Evolutionary conservation across 2,329 filamentous ascomycete genomes (phyloP).

Genomic region (Botryotinia globosa): DNA sequence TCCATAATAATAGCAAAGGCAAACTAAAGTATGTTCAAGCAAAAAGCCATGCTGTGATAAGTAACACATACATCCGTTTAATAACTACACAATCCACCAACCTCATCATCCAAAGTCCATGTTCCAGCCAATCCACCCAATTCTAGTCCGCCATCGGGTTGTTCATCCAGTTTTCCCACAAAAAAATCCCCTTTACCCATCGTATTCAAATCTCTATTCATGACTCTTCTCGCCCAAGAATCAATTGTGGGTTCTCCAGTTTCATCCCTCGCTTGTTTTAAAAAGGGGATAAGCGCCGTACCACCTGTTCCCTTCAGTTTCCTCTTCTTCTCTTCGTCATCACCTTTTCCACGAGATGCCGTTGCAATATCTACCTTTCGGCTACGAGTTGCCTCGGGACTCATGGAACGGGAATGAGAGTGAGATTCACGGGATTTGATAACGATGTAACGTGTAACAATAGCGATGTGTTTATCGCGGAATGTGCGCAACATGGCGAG

Average conservation of each 20-base stretch:
- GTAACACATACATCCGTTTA: conserved; percentile 22
- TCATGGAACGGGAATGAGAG: conserved; percentile 55
- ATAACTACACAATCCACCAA: conserved; percentile 51
- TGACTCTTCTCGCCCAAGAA: conserved; percentile 50
- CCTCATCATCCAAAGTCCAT: conserved; percentile 84
- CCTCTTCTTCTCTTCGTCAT: conserved; percentile 43
- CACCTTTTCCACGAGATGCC: conserved; percentile 46
- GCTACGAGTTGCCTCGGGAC: conserved; percentile 49
- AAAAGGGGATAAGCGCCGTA: conserved; percentile 88
- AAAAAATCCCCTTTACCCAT: conserved; percentile 55
- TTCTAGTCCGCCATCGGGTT: conserved; percentile 42
- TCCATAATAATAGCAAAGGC: not conserved
- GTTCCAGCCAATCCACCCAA: conserved; percentile 72
- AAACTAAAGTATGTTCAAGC: not conserved
- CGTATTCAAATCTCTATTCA: conserved; percentile 39
- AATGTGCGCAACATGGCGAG: conserved; percentile 66
- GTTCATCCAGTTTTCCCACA: conserved; percentile 51
- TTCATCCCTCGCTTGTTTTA: conserved; percentile 95
- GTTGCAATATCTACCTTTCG: conserved; percentile 62
- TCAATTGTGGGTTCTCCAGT: conserved; percentile 86
- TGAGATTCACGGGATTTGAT: conserved; percentile 76
- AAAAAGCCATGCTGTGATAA: not conserved
- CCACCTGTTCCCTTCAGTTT: conserved; percentile 87
- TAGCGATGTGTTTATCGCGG: conserved; percentile 86
- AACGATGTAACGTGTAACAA: conserved; percentile 95